Percentiles rank a stretch among this genome's conserved stretches.
phyloP scores from a whole-genome alignment of 2,329 filamentous ascomycete genomes.

The Thielaviopsis musarum region DNA sequence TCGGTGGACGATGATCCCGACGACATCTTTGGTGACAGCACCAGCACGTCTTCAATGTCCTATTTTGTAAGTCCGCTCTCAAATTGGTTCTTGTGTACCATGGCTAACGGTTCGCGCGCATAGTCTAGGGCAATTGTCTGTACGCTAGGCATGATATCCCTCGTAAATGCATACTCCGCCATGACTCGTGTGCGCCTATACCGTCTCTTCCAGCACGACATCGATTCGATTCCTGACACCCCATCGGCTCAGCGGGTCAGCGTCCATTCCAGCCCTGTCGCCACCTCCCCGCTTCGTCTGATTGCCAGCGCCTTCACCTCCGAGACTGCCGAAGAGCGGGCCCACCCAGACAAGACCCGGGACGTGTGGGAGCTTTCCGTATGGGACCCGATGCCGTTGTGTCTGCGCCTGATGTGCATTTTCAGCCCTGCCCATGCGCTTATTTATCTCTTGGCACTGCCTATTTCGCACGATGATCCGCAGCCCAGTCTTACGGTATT shows the following conservation, averaged over 20 bases:
- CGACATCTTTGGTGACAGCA: slow-evolving; percentile 69
- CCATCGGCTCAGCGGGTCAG: slow-evolving; percentile 78
- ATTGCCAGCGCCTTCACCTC: slow-evolving; percentile 50
- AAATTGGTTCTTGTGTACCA: slow-evolving; percentile 1
- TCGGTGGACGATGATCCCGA: slow-evolving; percentile 41
- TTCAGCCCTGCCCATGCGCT: slow-evolving; percentile 92
- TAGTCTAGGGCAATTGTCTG: slow-evolving; percentile 42
- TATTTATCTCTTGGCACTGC: slow-evolving; percentile 77
- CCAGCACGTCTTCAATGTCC: slow-evolving; percentile 46
- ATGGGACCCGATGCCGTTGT: slow-evolving; percentile 84
- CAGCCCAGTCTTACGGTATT: slow-evolving; percentile 74
- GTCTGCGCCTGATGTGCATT: slow-evolving; percentile 65
- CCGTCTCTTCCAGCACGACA: slow-evolving; percentile 72
- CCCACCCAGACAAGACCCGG: slow-evolving; percentile 62
- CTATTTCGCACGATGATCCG: slow-evolving; percentile 56
- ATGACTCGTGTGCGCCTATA: slow-evolving; percentile 72
- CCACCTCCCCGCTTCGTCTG: slow-evolving; percentile 63
- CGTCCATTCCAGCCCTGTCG: slow-evolving; percentile 66
- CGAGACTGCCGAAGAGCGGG: slow-evolving; percentile 61
- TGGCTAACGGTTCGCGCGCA: background rate
- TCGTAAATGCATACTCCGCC: slow-evolving; percentile 64
- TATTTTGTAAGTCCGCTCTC: slow-evolving; percentile 29
- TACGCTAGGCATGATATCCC: slow-evolving; percentile 47
- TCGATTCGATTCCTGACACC: slow-evolving; percentile 60
- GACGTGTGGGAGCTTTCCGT: slow-evolving; percentile 92